These are phyloP conservation scores for Insectozyma bohioensis DNA, from an alignment of 1,139 yeast species.

Conservation along the genomic window DNA sequence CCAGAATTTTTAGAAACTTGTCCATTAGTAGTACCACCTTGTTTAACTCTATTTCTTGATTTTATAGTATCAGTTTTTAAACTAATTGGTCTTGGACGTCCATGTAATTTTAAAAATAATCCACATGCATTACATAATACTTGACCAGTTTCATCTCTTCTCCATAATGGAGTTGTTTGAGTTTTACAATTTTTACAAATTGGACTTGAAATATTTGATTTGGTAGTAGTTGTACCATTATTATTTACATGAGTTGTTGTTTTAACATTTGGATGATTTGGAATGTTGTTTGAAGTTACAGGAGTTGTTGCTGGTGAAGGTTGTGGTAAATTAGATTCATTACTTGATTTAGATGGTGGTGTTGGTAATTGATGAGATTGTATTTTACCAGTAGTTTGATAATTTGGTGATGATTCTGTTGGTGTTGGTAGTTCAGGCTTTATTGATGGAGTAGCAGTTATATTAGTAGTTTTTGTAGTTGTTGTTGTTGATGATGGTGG, in stretches of 20 bases:
- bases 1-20: constrained; percentile 22
- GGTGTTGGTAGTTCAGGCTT: constrained; percentile 4
- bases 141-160: constrained; percentile 91
- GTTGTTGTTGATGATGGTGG: constrained; percentile 2
- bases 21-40: constrained; percentile 24
- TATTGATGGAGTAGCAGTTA: constrained; percentile 5
- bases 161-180: constrained; percentile 91
- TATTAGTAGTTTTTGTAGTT: constrained; percentile 1
- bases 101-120: constrained; percentile 83
- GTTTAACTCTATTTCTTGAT: constrained; percentile 79
- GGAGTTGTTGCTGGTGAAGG: constrained; percentile 5
- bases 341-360: constrained; percentile 13
- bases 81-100: constrained; percentile 88
- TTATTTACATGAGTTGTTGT: constrained; percentile 44
- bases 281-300: constrained; percentile 3
- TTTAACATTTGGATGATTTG: constrained; percentile 44
- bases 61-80: constrained; percentile 90
- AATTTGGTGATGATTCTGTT: no score
- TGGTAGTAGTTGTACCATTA: constrained; percentile 47
- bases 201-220: constrained; percentile 58
- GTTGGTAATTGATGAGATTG: constrained; percentile 14
- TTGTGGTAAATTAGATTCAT: background rate
- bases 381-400: constrained; percentile 4
- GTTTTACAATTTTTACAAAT: constrained; percentile 90
- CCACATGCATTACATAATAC: constrained; percentile 97